Percentiles rank a stretch among this genome's conserved stretches.
These are phyloP conservation scores for Lipomyces mesembrius DNA, from an alignment of 805 yeast species.

Conservation along the genomic window DNA sequence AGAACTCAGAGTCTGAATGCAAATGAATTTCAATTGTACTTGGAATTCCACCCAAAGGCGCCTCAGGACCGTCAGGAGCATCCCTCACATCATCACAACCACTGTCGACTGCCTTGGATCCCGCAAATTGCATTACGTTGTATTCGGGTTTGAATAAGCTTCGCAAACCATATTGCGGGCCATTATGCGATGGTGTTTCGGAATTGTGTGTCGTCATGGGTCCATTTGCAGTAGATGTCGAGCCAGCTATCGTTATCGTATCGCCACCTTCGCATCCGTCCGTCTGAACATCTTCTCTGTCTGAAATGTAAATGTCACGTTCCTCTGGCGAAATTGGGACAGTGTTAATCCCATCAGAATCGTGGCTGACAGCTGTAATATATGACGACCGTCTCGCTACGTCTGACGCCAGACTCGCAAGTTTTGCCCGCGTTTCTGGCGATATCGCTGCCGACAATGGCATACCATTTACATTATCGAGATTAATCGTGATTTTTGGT, in stretches of 20 bases:
- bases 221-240: not conserved
- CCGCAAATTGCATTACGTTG: not conserved
- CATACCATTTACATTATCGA: conserved; percentile 35
- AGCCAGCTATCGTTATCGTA: not conserved
- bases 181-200: not conserved
- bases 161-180: conserved; percentile 1
- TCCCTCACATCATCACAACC: not conserved
- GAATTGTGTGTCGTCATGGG: not conserved
- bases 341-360: not conserved
- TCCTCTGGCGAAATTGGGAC: not conserved
- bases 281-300: conserved; percentile 8
- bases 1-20: conserved; percentile 63
- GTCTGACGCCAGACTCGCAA: conserved; percentile 18
- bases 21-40: conserved; percentile 49
- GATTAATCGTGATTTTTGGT: conserved; percentile 40
- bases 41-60: conserved; percentile 5
- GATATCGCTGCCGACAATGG: conserved; percentile 35
- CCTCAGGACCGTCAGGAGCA: not conserved
- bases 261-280: conserved; percentile 1
- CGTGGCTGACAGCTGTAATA: not conserved
- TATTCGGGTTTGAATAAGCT: not conserved
- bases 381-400: not conserved
- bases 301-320: conserved; percentile 8
- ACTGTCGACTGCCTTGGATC: not conserved
- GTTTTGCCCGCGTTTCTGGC: conserved; percentile 25